Percentiles rank a stretch among this genome's conserved stretches.
These are phyloP conservation scores for Phlyctochytrium arcticum DNA, from an alignment of 192 early-diverging fungal species.

Conservation along the genomic window DNA sequence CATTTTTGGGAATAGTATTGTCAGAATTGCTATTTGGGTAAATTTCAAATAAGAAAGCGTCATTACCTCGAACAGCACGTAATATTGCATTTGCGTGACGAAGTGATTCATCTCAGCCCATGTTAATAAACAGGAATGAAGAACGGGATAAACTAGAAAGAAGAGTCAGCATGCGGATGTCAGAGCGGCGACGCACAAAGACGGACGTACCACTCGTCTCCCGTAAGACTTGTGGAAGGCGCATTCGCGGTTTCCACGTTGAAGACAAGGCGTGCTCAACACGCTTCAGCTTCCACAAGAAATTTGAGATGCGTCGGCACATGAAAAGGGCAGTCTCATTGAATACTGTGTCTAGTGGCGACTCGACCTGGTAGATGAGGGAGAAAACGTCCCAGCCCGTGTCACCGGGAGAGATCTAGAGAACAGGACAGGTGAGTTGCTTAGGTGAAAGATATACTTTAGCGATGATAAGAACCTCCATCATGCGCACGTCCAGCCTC, in stretches of 20 bases:
- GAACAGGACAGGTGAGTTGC: background rate
- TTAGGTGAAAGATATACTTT: background rate
- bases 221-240: constrained; percentile 24
- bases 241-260: constrained; percentile 76
- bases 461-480: constrained; percentile 47
- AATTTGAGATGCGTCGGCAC: constrained; percentile 81
- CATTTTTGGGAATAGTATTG: no score
- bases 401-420: constrained; percentile 53
- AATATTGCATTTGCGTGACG: constrained; percentile 89
- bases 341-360: constrained; percentile 84
- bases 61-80: constrained; percentile 83
- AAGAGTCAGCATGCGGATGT: background rate
- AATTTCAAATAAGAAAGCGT: background rate
- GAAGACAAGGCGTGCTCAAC: constrained; percentile 72
- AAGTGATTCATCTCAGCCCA: constrained; percentile 92
- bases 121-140: constrained; percentile 65
- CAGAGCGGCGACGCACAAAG: background rate
- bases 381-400: constrained; percentile 91
- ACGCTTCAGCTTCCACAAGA: constrained; percentile 86
- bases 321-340: constrained; percentile 65
- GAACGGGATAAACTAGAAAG: constrained; percentile 37
- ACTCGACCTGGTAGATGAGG: constrained; percentile 78
- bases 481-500: constrained; percentile 72
- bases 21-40: background rate
- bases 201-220: background rate